These are phyloP conservation scores for Penicillium frequentans DNA, from an alignment of 2,329 filamentous ascomycete species.

Conservation along the genomic window DNA sequence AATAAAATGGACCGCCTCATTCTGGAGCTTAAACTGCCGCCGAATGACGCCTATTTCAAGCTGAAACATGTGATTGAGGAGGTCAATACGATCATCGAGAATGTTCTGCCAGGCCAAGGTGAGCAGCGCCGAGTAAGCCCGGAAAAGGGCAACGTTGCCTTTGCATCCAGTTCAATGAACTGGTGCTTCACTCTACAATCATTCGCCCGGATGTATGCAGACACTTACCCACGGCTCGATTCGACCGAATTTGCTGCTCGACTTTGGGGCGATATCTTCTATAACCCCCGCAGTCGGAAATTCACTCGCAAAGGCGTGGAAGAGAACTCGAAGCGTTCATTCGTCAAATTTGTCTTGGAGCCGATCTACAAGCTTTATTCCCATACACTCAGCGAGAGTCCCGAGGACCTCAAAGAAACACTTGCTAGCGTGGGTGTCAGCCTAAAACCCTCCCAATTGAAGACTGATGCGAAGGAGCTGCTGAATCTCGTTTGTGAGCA, in stretches of 20 bases:
- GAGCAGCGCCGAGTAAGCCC: constrained; percentile 81
- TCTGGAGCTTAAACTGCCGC: constrained; percentile 88
- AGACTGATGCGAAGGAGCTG: constrained; percentile 82
- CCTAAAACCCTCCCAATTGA: constrained; percentile 90
- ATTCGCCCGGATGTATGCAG: constrained; percentile 94
- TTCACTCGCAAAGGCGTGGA: constrained; percentile 88
- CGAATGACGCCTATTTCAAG: constrained; percentile 97
- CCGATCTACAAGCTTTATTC: constrained; percentile 98
- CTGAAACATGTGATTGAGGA: constrained; percentile 98
- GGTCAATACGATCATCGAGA: constrained; percentile 94
- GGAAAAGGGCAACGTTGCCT: constrained; percentile 97
- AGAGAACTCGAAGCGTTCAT: constrained; percentile 76
- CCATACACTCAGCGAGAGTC: constrained; percentile 87
- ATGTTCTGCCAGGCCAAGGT: constrained; percentile 76
- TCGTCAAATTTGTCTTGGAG: constrained; percentile 92
- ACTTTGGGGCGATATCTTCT: constrained; percentile 96
- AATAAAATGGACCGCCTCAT: constrained; percentile 98
- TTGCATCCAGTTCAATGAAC: constrained; percentile 87
- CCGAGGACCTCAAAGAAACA: constrained; percentile 77
- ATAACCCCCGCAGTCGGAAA: constrained; percentile 83
- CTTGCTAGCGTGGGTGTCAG: constrained; percentile 76
- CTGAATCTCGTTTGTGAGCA: constrained; percentile 88
- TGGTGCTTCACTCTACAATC: constrained; percentile 96
- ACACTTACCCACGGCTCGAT: constrained; percentile 81
- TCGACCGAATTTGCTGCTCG: constrained; percentile 77